Percentiles rank a stretch among this genome's conserved stretches.
Conservation (phyloP, 2,329 filamentous ascomycete species). For the Xylariaceae sp. region DNA sequence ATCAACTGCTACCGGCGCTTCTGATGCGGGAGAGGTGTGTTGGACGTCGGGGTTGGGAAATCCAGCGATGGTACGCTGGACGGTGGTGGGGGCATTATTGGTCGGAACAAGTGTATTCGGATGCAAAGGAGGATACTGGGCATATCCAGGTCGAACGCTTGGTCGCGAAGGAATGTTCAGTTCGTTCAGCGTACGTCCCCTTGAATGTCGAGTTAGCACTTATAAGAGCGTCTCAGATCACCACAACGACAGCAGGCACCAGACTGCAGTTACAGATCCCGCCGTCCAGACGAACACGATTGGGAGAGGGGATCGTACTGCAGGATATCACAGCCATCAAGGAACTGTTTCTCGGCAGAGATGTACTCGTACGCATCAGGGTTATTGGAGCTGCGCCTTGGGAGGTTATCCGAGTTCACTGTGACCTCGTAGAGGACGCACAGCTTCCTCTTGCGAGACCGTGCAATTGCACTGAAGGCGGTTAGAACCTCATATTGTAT, state of each 20-base stretch:
- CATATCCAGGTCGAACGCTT: constrained; percentile 40
- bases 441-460: constrained; percentile 85
- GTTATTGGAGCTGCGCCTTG: constrained; percentile 52
- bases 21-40: constrained; percentile 7
- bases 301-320: constrained; percentile 45
- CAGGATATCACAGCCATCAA: constrained; percentile 53
- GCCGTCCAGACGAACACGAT: background rate
- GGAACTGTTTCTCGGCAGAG: constrained; percentile 49
- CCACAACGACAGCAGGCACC: background rate
- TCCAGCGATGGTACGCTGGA: constrained; percentile 18
- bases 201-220: constrained; percentile 29
- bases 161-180: constrained; percentile 47
- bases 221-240: constrained; percentile 10
- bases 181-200: constrained; percentile 48
- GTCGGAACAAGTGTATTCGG: constrained; percentile 12
- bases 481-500: constrained; percentile 42
- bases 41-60: constrained; percentile 13
- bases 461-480: constrained; percentile 60
- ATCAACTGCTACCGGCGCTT: constrained; percentile 8
- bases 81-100: constrained; percentile 14
- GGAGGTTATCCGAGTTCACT: constrained; percentile 60
- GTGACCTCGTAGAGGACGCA: constrained; percentile 78
- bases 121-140: constrained; percentile 17
- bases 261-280: constrained; percentile 14
- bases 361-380: constrained; percentile 51